Evolutionary conservation across 2,329 filamentous ascomycete species (phyloP).

Genomic region (Rosellinia necatrix): DNA sequence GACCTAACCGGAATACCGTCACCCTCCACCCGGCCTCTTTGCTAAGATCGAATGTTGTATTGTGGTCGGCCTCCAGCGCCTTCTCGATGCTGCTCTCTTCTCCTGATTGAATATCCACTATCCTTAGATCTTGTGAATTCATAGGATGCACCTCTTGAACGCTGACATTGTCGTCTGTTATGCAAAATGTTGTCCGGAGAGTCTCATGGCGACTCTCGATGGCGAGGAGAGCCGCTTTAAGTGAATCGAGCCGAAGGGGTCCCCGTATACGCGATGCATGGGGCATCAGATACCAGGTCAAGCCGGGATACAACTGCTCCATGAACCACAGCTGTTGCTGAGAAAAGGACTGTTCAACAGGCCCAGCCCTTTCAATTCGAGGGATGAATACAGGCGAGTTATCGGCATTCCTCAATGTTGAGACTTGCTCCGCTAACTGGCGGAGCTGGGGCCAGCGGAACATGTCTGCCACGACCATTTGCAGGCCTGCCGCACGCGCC

Average conservation of each 20-base stretch:
- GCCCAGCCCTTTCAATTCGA: not conserved
- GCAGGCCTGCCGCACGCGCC: conserved; percentile 10
- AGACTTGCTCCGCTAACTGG: not conserved
- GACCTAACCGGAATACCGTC: conserved; percentile 9
- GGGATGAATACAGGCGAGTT: too few relatives aligned
- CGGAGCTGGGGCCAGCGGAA: conserved; percentile 4
- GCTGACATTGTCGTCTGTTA: conserved; percentile 8
- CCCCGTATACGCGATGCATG: conserved; percentile 10
- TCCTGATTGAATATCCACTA: conserved; percentile 3
- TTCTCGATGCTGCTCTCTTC: conserved; percentile 2
- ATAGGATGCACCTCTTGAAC: conserved; percentile 11
- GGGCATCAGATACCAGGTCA: conserved; percentile 15
- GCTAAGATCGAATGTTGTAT: conserved; percentile 11
- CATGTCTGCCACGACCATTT: conserved; percentile 10
- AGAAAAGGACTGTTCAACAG: conserved; percentile 19
- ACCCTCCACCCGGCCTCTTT: conserved; percentile 18
- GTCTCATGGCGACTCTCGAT: conserved; percentile 15
- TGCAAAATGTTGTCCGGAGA: conserved; percentile 15
- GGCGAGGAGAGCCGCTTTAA: conserved; percentile 8
- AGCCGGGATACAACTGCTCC: conserved; percentile 6
- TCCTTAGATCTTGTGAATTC: not conserved
- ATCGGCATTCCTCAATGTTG: conserved; percentile 8
- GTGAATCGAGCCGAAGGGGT: conserved; percentile 1
- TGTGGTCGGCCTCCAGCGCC: conserved; percentile 11
- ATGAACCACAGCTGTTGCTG: conserved; percentile 19